Base-by-base conservation (phyloP, 805 yeast genomes). In the Diddensiella caesifluorescens region DNA sequence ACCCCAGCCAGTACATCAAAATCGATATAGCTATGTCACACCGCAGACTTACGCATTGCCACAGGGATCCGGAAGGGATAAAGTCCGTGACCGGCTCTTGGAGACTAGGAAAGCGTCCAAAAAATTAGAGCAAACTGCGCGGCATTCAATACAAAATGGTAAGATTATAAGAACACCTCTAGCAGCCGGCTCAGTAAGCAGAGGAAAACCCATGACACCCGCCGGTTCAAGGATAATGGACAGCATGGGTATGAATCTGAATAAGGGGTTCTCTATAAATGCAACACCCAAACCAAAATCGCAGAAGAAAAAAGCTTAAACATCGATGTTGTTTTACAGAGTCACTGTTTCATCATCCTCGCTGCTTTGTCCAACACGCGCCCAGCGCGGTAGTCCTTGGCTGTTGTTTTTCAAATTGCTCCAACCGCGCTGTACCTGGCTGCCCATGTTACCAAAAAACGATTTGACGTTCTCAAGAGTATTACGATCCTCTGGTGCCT, bases 371-470 rank as follows among this genome's bases (percentile, higher is more conserved):
- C n/a, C n/a, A 37, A 37, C 23, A 19, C 7, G 30, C 18, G 16
- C 34, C 45, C 42, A 41, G 39, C 39, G 34, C 30, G 35, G 33
- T 28, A 29, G 22, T 18, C 29, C 29, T 25, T 7, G 34, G 30
- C 35, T 42, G 32, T 21, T 31, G 32, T 22, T 38, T 32, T 44
- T 41, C 21, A 34, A 34, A 37, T 32, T 42, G 36, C n/a, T 35
- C 27, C 47, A 28, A 13, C 50, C 49, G 16, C 39, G 37, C 28
- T 49, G 53, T 4, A 49, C 41, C 22, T 38, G 41, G 4, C 39
- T 32, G 22, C 49, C 47, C n/a, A 51, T 22, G 16, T 22, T 33
- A 9, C 51, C 52, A 25, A 51, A 50, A 30, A 51, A 50, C 12
- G 51, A 45, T 37, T 38, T 32, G 27, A 51, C 43, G 28, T 44